These are phyloP conservation scores for Saccharomyces pastorianus DNA, from an alignment of 1,139 yeast species.

Conservation along the genomic window DNA sequence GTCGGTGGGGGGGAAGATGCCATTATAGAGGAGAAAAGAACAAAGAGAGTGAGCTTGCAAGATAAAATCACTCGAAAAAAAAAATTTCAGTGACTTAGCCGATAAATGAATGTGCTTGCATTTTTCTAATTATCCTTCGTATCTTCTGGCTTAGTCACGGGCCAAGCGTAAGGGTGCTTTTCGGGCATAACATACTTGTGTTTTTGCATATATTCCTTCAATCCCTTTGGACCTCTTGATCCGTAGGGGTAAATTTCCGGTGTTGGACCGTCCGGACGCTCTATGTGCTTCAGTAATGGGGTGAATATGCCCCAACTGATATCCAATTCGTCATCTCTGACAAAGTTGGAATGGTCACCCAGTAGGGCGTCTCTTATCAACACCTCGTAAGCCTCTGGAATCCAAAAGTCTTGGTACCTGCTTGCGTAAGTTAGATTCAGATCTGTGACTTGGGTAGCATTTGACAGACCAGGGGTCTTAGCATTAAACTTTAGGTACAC, in stretches of 20 bases:
- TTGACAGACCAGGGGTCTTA: slow-evolving; percentile 85
- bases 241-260: slow-evolving; percentile 78
- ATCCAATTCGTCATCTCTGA: slow-evolving; percentile 94
- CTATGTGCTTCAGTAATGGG: slow-evolving; percentile 75
- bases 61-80: not conserved
- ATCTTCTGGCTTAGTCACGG: slow-evolving; percentile 52
- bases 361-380: slow-evolving; percentile 81
- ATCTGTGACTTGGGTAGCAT: slow-evolving; percentile 76
- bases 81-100: not conserved
- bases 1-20: not conserved
- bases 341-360: slow-evolving; percentile 95
- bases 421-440: slow-evolving; percentile 78
- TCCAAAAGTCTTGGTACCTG: slow-evolving; percentile 82
- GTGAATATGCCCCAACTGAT: slow-evolving; percentile 90
- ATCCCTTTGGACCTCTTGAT: slow-evolving; percentile 73
- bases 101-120: not conserved
- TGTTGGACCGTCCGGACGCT: slow-evolving; percentile 54
- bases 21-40: not conserved
- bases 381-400: slow-evolving; percentile 97
- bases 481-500: slow-evolving; percentile 86
- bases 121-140: not conserved
- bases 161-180: slow-evolving; percentile 70
- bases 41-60: not conserved
- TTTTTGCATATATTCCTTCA: slow-evolving; percentile 51
- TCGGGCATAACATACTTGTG: slow-evolving; percentile 65